These are phyloP conservation scores for Nemania serpens DNA, from an alignment of 2,329 filamentous ascomycete species.

Conservation along the genomic window DNA sequence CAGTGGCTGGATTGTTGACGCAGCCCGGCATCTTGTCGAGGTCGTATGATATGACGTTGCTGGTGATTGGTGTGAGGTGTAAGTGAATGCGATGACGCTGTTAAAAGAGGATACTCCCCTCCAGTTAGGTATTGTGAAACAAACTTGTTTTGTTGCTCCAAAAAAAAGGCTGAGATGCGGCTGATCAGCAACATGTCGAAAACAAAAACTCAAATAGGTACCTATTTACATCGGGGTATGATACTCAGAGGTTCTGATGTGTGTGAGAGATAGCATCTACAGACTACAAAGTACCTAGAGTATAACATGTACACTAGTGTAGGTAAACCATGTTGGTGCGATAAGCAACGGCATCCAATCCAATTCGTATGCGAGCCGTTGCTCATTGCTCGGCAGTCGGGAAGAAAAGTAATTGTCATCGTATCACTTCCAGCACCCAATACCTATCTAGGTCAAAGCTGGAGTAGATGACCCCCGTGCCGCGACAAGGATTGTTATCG, in stretches of 20 bases:
- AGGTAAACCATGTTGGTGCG: neutral
- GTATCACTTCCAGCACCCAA: neutral
- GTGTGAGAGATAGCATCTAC: too few species aligned
- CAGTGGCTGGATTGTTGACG: neutral
- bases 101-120: neutral
- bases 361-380: neutral
- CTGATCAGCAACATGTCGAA: constrained; percentile 8
- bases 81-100: neutral
- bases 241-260: too few species aligned
- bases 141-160: neutral
- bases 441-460: neutral
- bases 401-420: constrained; percentile 25
- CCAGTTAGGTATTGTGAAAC: neutral
- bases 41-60: neutral
- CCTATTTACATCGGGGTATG: neutral
- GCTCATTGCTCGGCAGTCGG: constrained; percentile 18
- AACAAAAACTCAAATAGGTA: neutral
- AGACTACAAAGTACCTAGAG: too few species aligned
- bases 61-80: neutral
- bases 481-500: constrained; percentile 21
- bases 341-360: constrained; percentile 18
- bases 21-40: neutral
- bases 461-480: constrained; percentile 21
- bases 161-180: constrained; percentile 16
- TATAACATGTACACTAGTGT: too few species aligned